Evolutionary conservation across 495 filamentous ascomycete species (phyloP), one percentile per base, ranked within the genome.

Genomic region (Parmelia sp.): DNA sequence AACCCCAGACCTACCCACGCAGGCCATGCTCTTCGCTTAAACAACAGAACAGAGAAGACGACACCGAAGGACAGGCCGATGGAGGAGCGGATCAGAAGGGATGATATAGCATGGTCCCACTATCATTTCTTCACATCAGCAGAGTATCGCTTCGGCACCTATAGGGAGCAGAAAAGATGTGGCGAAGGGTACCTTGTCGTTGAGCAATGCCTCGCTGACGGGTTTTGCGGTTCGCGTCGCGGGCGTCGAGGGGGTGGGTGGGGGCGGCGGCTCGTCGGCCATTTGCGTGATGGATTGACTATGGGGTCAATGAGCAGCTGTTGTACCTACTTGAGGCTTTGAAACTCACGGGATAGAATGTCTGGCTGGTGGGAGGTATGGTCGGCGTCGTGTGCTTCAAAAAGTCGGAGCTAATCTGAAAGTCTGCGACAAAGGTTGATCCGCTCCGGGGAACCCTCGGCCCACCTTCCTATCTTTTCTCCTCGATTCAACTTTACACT

Each of bases 61-160:
- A 97, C 88, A 77, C 94, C 94, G 78, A 97, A 97, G 62, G 88
- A 90, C 69, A 96, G 86, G 69, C 94, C 94, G 74, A 99, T 85
- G 57, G 89, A 86, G 62, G 92, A 96, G 75, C 94, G 92, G 79
- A 97, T 92, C 72, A 97, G 83, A 78, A 96, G 84, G 71, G 93
- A 96, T 68, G 94, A 96, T 75, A 97, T 87, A 75, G 92, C 96
- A 76, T 88, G 91, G 76, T 99, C 94, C 94, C 94, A 99, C 95
- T 99, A 70, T 59, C 2, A 36, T 62, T n/a, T 25, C 7, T 15
- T 25, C 2, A 10, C 12, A 1, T 63, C 27, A 63, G 51, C 25
- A 21, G 11, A 15, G 0, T 36, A 27, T 57, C 11, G 25, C 60
- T 55, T 42, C 27, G 8, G 9, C 9, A 14, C 56, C 7, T 27